These are phyloP conservation scores for Pseudomicrostroma phylloplanum DNA, from an alignment of 1,284 basidiomycete species.

Conservation along the genomic window DNA sequence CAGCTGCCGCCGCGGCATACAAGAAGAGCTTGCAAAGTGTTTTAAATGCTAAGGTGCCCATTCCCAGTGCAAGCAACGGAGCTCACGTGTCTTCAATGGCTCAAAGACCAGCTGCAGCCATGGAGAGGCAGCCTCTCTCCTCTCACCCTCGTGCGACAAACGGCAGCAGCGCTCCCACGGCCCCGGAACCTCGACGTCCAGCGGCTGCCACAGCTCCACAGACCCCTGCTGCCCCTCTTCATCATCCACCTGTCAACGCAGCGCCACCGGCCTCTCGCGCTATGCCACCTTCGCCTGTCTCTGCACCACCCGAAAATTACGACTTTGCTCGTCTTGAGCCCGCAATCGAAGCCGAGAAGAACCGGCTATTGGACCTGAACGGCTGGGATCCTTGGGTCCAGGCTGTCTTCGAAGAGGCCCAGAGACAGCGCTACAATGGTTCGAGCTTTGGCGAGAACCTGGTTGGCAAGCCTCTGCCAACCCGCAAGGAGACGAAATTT, in stretches of 20 bases:
- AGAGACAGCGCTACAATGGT: constrained; percentile 4
- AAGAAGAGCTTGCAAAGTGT: neutral
- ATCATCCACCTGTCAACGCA: neutral
- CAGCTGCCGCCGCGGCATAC: neutral
- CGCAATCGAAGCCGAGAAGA: neutral
- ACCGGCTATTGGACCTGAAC: constrained; percentile 1
- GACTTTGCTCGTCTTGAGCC: neutral
- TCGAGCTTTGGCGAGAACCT: neutral
- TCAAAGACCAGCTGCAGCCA: too few relatives aligned
- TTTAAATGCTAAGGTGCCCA: constrained; percentile 1
- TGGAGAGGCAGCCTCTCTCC: too few relatives aligned
- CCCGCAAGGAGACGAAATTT: constrained; percentile 19
- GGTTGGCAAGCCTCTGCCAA: neutral
- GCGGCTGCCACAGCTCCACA: neutral
- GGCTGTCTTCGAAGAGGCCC: neutral
- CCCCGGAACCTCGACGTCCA: neutral
- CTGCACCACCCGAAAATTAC: too few relatives aligned
- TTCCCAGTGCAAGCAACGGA: neutral
- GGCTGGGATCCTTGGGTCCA: constrained; percentile 2
- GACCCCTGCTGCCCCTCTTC: neutral
- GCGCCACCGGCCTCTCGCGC: too few relatives aligned
- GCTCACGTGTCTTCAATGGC: neutral
- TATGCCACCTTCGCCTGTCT: too few relatives aligned
- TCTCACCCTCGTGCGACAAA: too few relatives aligned
- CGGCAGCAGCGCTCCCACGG: too few relatives aligned